Evolutionary conservation across 2,329 filamentous ascomycete species (phyloP), one percentile per base, ranked within the genome.

Genomic region (Scedosporium apiospermum): DNA sequence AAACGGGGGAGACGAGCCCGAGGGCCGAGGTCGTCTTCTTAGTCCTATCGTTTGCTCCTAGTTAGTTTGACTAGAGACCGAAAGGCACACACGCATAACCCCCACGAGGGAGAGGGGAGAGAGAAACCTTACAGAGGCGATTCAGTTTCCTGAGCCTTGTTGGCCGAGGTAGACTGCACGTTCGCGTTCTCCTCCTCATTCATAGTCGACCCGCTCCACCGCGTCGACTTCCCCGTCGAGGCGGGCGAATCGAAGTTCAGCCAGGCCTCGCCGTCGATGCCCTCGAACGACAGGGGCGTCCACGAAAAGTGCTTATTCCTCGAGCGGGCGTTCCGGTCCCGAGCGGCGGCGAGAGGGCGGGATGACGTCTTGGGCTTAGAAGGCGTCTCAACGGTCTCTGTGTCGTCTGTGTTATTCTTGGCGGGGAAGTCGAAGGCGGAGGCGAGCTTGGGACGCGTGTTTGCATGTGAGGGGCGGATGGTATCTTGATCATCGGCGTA

Each of bases 161-260:
- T 78, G 69, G 84, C 82, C 6, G 80, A 75, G 65, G 79, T 77
- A 21, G 74, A 68, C 49, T 73, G 72, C 63, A 79, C 75, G 62
- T 83, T 81, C 51, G 78, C 76, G 44, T 71, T 62, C 44, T 70
- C 69, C 60, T 70, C 70, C 63, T 70, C 75, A 63, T 75, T 75
- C 63, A 82, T 77, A 9, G 83, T 86, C 64, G 81, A 86, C 53
- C 84, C 85, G 71, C 85, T 88, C 85, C 85, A 88, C 65, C 85
- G 78, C 16, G 84, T 78, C 16, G 82, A 82, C 70, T 82, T 82
- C 46, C 70, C 71, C 62, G 76, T 77, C 2, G 84, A 82, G 41
- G 75, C 77, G 51, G 80, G 78, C 18, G 78, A 79, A 64, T 88
- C 85, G 85, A 86, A 88, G 71, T 81, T 87, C 6, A 82, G 79